Evolutionary conservation across 371 early-diverging fungal genomes (phyloP).

Genomic region (Mucor indicus): DNA sequence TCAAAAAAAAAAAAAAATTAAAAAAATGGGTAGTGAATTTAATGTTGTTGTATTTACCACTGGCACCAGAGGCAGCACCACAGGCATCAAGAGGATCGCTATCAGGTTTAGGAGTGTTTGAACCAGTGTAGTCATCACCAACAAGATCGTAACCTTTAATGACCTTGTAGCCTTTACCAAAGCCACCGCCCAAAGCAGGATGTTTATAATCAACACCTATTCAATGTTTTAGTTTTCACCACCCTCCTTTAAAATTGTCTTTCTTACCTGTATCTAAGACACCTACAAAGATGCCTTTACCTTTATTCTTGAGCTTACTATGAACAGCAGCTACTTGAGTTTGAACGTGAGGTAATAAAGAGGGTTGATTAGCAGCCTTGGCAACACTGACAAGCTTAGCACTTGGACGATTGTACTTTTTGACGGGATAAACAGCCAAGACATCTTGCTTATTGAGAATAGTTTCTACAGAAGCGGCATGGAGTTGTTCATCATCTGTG

Average conservation of each 20-base stretch:
- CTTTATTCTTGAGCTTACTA: slow-evolving; percentile 44
- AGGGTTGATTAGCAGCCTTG: slow-evolving; percentile 7
- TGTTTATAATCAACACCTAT: slow-evolving; percentile 64
- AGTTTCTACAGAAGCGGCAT: slow-evolving; percentile 12
- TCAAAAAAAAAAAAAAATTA: too few species aligned
- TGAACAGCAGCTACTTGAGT: slow-evolving; percentile 46
- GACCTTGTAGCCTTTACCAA: slow-evolving; percentile 59
- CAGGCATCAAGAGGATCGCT: slow-evolving; percentile 42
- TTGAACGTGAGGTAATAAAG: slow-evolving; percentile 31
- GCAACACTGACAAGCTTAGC: neutral
- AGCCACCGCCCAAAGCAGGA: slow-evolving; percentile 72
- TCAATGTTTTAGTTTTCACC: too few species aligned
- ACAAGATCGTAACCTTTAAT: slow-evolving; percentile 61
- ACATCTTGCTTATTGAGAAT: slow-evolving; percentile 25
- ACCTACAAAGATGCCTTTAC: slow-evolving; percentile 71
- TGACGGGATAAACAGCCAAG: slow-evolving; percentile 27
- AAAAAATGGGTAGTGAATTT: too few species aligned
- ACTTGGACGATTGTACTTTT: slow-evolving; percentile 25
- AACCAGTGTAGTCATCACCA: slow-evolving; percentile 44
- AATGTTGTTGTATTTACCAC: slow-evolving; percentile 7
- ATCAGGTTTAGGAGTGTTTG: slow-evolving; percentile 28
- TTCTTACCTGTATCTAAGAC: slow-evolving; percentile 72
- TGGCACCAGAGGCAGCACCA: slow-evolving; percentile 31
- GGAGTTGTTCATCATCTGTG: too few species aligned
- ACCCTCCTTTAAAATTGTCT: too few species aligned